Base-by-base conservation (phyloP, 1,284 basidiomycete genomes). In the Ceratobasidium papillatum region DNA sequence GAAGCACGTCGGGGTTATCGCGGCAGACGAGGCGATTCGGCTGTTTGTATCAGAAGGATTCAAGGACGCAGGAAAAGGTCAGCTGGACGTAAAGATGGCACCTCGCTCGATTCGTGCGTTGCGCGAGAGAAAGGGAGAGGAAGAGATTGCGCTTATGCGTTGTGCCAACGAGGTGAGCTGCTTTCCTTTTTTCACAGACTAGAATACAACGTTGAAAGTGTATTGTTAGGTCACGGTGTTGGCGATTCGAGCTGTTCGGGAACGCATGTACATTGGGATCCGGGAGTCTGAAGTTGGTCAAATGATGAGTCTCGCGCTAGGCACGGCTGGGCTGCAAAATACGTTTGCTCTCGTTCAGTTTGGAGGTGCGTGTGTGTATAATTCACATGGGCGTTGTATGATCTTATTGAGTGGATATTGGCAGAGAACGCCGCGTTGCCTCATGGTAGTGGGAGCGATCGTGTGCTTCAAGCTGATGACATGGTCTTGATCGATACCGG, bases 381-480 rank as follows among this genome's bases (percentile, higher is more conserved):
- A 8, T 32, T 41, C 51, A 32, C 38, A 61, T 61, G 58, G 38
- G 5, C 7, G 19, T 3, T 17, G 19, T 47, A 47, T 9, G 45
- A 14, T 12, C 22, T 51, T 22, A 54, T 52, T 75, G 64, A 52
- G 12, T 62, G 52, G 73, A 66, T 74, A 74, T 75, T 45, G 34
- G n/a, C 80, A 94, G 93, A 91, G 77, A 93, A 94, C 77, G 94
- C 93, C 0, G 94, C 93, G 0, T 86, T 94, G 22, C 94, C 94
- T 1, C 94, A 96, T 80, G 94, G 93, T 1, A 85, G 86, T 32
- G 93, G 93, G 0, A 90, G 89, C 0, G 90, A 94, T 78, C 87
- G 89, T 30, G 79, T 79, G 1, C 84, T 95, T 3, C 82, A 82
- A 0, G 79, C 81, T 63, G 80, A 85, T 11, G 94, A 96, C 77